Base-by-base conservation (phyloP, 2,329 filamentous ascomycete genomes). In the Clonostachys chloroleuca region DNA sequence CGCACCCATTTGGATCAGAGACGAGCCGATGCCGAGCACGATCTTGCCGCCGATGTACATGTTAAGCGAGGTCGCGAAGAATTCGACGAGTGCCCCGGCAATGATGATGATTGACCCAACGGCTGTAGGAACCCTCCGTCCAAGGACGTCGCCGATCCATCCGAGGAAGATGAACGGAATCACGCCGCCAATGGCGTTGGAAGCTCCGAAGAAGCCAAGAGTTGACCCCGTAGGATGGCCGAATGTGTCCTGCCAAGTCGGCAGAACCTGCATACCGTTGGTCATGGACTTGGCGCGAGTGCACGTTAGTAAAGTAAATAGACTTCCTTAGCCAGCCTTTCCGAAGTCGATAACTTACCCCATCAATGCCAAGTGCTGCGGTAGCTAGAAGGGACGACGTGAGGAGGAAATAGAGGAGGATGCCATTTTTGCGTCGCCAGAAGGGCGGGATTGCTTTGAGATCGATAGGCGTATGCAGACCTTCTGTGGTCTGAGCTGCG, bases 331-430 rank as follows among this genome's bases (percentile, higher is more conserved):
- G 24, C 24, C 24, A 30, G 24, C 2, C 24, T 30, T 30, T 30
- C 8, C 9, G 6, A 30, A 9, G 24, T 5, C 24, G 2, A 30
- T 30, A 10, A 59, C 64, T 52, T 56, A 67, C 65, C 16, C 68
- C 69, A 37, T 71, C 69, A 40, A 71, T 69, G 13, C 69, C 69
- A 30, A 68, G 56, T 4, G 68, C 66, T 20, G 66, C 64, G 49
- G 67, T 72, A 34, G 68, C 65, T 34, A 71, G 52, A 2, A 70
- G 58, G 5, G 68, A 72, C 0, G 69, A 71, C 0, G 69, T 72
- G 14, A 72, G 60, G 5, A 72, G 53, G 36, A 72, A 70, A 52
- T 72, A 72, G 5, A 72, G 55, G 14, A 70, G 52, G 4, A 70
- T 56, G 2, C 68, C 68, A 60, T 73, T 73, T 42, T 67, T 70